Conservation (phyloP, 108 stramenopile species). For the Bacterosira constricta region DNA sequence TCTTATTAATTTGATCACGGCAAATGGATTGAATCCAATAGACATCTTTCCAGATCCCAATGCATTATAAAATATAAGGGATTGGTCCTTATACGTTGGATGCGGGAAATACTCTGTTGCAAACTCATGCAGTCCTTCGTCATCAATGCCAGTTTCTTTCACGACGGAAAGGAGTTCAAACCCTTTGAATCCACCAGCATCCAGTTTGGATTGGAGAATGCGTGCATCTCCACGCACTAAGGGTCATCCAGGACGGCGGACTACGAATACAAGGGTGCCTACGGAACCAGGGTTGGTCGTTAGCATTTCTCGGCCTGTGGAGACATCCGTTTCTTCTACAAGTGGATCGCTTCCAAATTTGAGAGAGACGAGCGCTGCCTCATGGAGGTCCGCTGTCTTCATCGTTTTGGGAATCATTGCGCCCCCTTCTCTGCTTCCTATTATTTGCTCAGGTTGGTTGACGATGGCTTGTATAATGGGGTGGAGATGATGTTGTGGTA, state of each 20-base stretch:
- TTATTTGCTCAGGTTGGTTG: background rate
- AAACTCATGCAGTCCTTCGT: constrained; percentile 74
- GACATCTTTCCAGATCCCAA: constrained; percentile 63
- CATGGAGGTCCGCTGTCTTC: constrained; percentile 22
- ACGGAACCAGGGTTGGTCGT: constrained; percentile 4
- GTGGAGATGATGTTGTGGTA: no score
- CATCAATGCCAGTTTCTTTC: constrained; percentile 85
- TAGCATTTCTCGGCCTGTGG: constrained; percentile 19
- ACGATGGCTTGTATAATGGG: no score
- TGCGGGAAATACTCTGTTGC: constrained; percentile 61
- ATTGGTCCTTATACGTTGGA: constrained; percentile 71
- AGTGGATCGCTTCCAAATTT: constrained; percentile 7
- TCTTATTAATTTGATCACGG: constrained; percentile 29
- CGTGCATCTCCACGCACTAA: constrained; percentile 36
- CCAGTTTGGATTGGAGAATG: constrained; percentile 23
- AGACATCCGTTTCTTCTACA: constrained; percentile 27
- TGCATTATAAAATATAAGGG: constrained; percentile 61
- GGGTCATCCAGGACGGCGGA: constrained; percentile 59
- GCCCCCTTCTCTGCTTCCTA: background rate
- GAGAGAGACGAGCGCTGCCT: constrained; percentile 22
- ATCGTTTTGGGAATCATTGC: constrained; percentile 23
- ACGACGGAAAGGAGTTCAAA: constrained; percentile 63
- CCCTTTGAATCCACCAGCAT: constrained; percentile 44
- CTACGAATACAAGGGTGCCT: constrained; percentile 48
- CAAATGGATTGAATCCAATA: constrained; percentile 33